phyloP scores from a whole-genome alignment of 2,329 filamentous ascomycete species.

The Didymella keratinophila region DNA sequence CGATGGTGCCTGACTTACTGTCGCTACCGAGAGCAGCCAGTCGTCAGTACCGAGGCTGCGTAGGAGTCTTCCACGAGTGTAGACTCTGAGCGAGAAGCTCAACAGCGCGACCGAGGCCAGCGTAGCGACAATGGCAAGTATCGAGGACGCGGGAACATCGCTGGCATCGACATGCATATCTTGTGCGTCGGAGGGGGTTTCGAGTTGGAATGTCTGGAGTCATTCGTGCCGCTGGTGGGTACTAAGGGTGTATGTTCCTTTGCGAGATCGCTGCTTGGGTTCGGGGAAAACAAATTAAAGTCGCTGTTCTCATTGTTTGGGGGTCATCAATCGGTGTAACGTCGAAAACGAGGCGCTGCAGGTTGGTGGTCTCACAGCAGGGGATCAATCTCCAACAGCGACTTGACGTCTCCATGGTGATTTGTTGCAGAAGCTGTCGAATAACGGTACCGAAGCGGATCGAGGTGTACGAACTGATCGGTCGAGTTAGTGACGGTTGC shows the following conservation, averaged over 20 bases:
- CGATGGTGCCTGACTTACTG: constrained; percentile 38
- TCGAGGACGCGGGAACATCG: constrained; percentile 22
- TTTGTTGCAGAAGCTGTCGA: neutral
- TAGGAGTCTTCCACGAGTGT: constrained; percentile 57
- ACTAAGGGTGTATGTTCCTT: neutral
- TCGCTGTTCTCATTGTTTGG: constrained; percentile 10
- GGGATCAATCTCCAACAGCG: constrained; percentile 8
- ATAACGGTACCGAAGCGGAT: neutral
- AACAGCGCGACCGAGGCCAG: constrained; percentile 54
- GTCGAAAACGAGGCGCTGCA: constrained; percentile 8
- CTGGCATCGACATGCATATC: constrained; percentile 35
- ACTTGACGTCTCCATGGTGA: constrained; percentile 15
- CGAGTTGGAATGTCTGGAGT: constrained; percentile 17
- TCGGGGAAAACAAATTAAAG: constrained; percentile 4
- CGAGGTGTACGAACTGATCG: neutral
- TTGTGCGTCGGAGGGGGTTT: constrained; percentile 20
- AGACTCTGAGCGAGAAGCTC: constrained; percentile 53
- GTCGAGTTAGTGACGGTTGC: neutral
- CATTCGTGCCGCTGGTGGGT: constrained; percentile 24
- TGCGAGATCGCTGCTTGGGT: neutral
- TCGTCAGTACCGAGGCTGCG: constrained; percentile 61
- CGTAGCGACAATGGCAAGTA: constrained; percentile 52
- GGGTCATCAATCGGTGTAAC: constrained; percentile 3
- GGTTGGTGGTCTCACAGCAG: constrained; percentile 14
- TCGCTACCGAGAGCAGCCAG: constrained; percentile 53